Base-by-base conservation (phyloP, 495 filamentous ascomycete genomes). In the Penicillium cosmopolitanum region DNA sequence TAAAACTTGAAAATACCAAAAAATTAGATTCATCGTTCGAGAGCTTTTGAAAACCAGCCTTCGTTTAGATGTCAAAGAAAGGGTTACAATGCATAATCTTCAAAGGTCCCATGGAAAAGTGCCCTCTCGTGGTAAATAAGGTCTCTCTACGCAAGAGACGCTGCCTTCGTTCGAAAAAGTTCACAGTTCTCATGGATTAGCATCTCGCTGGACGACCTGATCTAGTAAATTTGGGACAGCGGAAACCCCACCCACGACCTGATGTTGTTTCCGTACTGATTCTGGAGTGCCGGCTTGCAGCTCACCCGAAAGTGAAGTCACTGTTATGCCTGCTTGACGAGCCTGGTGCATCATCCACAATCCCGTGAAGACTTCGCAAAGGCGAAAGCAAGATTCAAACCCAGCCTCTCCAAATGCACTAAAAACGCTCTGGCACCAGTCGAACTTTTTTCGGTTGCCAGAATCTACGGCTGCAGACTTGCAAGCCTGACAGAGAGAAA, bases 381-480 rank as follows among this genome's bases (percentile, higher is more conserved):
- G 46, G 10, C 21, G 46, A 5, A 19, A 19, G 11, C 46, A 9
- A 25, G 46, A 48, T 28, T 48, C 46, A 15, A 48, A 48, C 18
- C 46, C 46, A 4, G 46, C 46, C 23, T 48, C 9, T 23, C 46
- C 36, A 10, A 38, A 42, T n/a, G 51, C 35, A 12, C n/a, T 48
- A 8, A 58, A 58, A 12, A 52, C 50, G 3, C 33, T 53, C 11
- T 58, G 40, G 31, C 50, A 58, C 56, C 48, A 58, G 11, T 15
- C n/a, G 5, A 53, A 58, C 4, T 58, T 53, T 13, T 53, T 38
- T 25, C 42, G 36, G 6, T 44, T 46, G n/a, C n/a, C 56, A 18
- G 46, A 36, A 10, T 50, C 55, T 1, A 48, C n/a, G 6, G 42
- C 47, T 8, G 23, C 40, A 12, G 55, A 15, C 46, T 48, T 48